phyloP scores from a whole-genome alignment of 176 grass and related monocot genomes.

The Oryza glumipatula region DNA sequence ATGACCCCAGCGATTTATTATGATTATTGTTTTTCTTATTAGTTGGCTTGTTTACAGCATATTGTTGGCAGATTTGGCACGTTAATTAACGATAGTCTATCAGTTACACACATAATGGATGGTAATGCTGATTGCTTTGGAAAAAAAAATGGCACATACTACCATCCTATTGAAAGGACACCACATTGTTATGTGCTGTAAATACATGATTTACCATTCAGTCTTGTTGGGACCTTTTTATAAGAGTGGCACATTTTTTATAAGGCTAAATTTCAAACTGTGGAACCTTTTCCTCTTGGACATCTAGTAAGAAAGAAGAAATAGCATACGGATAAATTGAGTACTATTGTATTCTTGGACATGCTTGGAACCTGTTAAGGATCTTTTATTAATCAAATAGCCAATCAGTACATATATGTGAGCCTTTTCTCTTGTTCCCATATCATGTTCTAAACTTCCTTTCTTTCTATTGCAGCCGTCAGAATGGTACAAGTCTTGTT shows the following conservation, averaged over 20 bases:
- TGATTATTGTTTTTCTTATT: neutral
- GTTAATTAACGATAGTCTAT: neutral
- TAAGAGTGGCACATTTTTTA: neutral
- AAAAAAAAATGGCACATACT: neutral
- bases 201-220: too few relatives aligned
- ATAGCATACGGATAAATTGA: neutral
- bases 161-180: neutral
- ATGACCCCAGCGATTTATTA: too few relatives aligned
- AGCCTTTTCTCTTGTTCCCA: neutral
- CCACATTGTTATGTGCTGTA: neutral
- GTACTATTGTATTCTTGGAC: neutral
- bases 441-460: slow-evolving; percentile 4
- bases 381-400: neutral
- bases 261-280: neutral
- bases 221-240: too few relatives aligned
- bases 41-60: neutral
- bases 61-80: slow-evolving; percentile 8
- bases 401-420: neutral
- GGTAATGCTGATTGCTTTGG: neutral
- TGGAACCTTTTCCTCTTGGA: neutral
- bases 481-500: slow-evolving; percentile 35
- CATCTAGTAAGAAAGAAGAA: neutral
- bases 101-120: neutral
- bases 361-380: neutral
- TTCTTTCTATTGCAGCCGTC: slow-evolving; percentile 20